phyloP scores from a whole-genome alignment of 208 protist species.

The Leishmania major region DNA sequence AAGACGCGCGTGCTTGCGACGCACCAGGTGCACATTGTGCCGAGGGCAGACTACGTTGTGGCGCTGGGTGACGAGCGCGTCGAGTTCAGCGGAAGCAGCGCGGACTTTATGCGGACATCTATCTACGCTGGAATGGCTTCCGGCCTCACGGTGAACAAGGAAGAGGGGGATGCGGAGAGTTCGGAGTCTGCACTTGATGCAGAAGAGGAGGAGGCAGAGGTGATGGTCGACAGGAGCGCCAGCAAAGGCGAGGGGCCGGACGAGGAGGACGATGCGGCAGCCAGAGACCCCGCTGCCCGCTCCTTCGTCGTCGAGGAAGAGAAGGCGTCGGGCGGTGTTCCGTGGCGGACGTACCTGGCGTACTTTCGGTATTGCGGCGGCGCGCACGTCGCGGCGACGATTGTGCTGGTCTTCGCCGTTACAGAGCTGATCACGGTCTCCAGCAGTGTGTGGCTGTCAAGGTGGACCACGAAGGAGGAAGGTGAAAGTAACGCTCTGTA shows the following conservation, averaged over 20 bases:
- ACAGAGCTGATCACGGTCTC: constrained; percentile 52
- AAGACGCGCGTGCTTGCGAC: constrained; percentile 95
- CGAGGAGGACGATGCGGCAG: constrained; percentile 81
- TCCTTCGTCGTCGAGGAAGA: constrained; percentile 66
- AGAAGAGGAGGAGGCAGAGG: constrained; percentile 2
- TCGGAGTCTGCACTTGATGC: constrained; percentile 18
- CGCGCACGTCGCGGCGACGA: constrained; percentile 15
- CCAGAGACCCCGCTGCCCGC: not conserved
- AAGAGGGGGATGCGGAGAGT: constrained; percentile 3
- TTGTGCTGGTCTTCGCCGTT: constrained; percentile 57
- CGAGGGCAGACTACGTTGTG: constrained; percentile 82
- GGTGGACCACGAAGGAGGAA: constrained; percentile 53
- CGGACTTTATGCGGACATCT: constrained; percentile 41
- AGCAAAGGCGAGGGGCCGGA: constrained; percentile 45
- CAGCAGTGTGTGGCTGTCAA: constrained; percentile 70
- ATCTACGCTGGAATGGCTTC: not conserved
- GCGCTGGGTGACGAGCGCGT: constrained; percentile 70
- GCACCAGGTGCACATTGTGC: constrained; percentile 92
- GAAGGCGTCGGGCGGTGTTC: constrained; percentile 64
- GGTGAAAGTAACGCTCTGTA: constrained; percentile 27
- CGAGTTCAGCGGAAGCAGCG: constrained; percentile 44
- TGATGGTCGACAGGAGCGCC: not conserved
- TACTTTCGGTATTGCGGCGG: constrained; percentile 70
- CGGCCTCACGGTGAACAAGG: not conserved
- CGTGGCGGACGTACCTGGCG: constrained; percentile 47